Base-by-base conservation (phyloP, 495 filamentous ascomycete genomes). In the Jackrogersella minutella region DNA sequence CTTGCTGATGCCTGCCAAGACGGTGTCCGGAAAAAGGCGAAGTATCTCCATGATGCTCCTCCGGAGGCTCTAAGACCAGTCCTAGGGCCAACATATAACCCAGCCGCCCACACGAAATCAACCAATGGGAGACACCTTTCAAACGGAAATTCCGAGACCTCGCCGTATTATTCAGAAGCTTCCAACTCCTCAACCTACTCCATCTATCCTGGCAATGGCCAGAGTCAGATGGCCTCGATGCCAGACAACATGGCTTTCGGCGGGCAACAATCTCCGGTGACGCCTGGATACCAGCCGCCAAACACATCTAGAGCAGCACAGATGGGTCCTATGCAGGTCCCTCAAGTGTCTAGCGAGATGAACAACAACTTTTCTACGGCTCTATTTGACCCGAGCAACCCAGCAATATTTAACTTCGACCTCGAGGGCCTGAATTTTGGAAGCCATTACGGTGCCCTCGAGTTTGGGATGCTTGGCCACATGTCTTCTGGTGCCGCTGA, bases 11-110 rank as follows among this genome's bases (percentile, higher is more conserved):
- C 84, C 36, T 99, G 95, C 74, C 92, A 96, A 73, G 95, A 99
- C 72, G 95, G 95, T 39, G 92, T 97, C 36, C 90, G 95, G 62
- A 98, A 99, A 78, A 99, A 98, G 82, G 95, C 95, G 64, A 99
- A 99, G 76, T 99, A 99, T 80, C 89, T 99, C 46, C 93, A 97
- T 77, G 95, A 97, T 81, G 93, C 94, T 22, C 92, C 93, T 34
- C 86, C 91, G 56, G 93, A 95, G 62, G 82, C 83, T 9, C 64
- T 86, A 26, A 73, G 84, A 41, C 83, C 82, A 2, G 84, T 86
- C 6, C 70, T 86, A 24, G 84, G 83, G 11, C 84, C 83, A 0
- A 85, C 78, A 54, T 85, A 80, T 63, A 84, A 83, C 52, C 83
- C 79, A 37, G 80, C 75, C 37, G 71, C 74, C 10, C 66, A 74